Percentiles rank a stretch among this genome's conserved stretches.
phyloP scores from a whole-genome alignment of 2,329 filamentous ascomycete species.

The Escovopsis sp. region DNA sequence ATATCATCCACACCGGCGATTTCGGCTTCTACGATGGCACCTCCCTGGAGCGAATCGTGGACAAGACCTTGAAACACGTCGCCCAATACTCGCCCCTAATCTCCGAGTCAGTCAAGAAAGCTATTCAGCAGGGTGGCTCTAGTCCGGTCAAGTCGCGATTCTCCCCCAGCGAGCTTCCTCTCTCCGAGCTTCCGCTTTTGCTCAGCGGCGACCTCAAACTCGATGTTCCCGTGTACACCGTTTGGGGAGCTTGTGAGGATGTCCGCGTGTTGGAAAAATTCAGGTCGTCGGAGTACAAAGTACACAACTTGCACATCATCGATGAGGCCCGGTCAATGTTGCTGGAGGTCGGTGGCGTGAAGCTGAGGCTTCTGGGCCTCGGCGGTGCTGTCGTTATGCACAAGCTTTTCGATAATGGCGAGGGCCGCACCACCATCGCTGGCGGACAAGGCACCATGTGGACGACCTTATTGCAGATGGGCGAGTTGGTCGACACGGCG shows the following conservation, averaged over 20 bases:
- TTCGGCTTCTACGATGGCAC: constrained; percentile 98
- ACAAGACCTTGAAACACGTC: constrained; percentile 97
- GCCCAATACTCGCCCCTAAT: constrained; percentile 96
- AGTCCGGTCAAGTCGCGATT: constrained; percentile 80
- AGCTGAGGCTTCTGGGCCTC: constrained; percentile 82
- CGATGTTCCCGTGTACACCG: constrained; percentile 93
- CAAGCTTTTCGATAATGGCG: constrained; percentile 97
- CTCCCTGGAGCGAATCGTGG: constrained; percentile 89
- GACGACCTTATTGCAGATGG: constrained; percentile 96
- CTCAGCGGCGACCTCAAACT: constrained; percentile 79
- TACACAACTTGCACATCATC: constrained; percentile 93
- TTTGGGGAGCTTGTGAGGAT: constrained; percentile 98
- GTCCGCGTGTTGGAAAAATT: constrained; percentile 96
- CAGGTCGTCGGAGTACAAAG: constrained; percentile 93
- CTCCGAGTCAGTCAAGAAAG: constrained; percentile 57
- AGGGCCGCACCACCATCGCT: constrained; percentile 93
- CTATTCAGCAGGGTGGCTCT: constrained; percentile 47
- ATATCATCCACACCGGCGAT: constrained; percentile 97
- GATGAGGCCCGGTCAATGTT: constrained; percentile 95
- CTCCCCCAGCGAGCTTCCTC: constrained; percentile 62
- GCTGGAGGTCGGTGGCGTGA: constrained; percentile 86
- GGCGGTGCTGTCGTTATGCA: constrained; percentile 98
- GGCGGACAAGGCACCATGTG: constrained; percentile 99
- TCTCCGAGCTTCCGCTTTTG: constrained; percentile 84
- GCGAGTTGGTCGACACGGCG: constrained; percentile 91